Percentiles rank a stretch among this genome's conserved stretches.
phyloP scores from a whole-genome alignment of 108 stramenopile species.

The Skeletonema potamos region DNA sequence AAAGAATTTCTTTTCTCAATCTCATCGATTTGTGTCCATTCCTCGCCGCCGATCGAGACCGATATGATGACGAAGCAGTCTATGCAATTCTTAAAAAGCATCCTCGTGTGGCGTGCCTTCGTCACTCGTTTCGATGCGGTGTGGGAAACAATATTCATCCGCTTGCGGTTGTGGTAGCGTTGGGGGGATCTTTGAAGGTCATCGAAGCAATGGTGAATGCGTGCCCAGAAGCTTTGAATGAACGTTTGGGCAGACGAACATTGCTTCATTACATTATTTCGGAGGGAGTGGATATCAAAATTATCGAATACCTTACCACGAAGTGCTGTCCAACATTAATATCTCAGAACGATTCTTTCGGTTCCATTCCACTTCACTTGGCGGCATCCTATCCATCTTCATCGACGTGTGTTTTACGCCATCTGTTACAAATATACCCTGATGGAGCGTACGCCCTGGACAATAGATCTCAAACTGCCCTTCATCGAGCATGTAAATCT shows the following conservation, averaged over 20 bases:
- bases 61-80: slow-evolving; percentile 29
- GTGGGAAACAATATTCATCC: slow-evolving; percentile 29
- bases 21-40: slow-evolving; percentile 41
- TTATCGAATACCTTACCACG: slow-evolving; percentile 21
- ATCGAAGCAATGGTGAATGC: slow-evolving; percentile 21
- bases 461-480: slow-evolving; percentile 27
- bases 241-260: slow-evolving; percentile 13
- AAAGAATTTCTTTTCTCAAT: slow-evolving; percentile 13
- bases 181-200: slow-evolving; percentile 32
- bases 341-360: slow-evolving; percentile 28
- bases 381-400: slow-evolving; percentile 29
- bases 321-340: slow-evolving; percentile 7
- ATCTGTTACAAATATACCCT: slow-evolving; percentile 20
- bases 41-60: slow-evolving; percentile 21
- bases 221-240: slow-evolving; percentile 25
- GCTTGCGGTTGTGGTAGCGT: slow-evolving; percentile 25
- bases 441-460: slow-evolving; percentile 21
- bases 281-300: slow-evolving; percentile 22
- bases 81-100: slow-evolving; percentile 8
- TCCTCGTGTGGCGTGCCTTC: slow-evolving; percentile 18
- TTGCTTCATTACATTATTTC: slow-evolving; percentile 33
- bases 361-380: slow-evolving; percentile 27
- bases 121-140: slow-evolving; percentile 25
- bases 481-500: slow-evolving; percentile 38
- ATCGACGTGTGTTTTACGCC: slow-evolving; percentile 3